Base-by-base conservation (phyloP, 2,329 filamentous ascomycete species). In the Calonectria leucothoes region DNA sequence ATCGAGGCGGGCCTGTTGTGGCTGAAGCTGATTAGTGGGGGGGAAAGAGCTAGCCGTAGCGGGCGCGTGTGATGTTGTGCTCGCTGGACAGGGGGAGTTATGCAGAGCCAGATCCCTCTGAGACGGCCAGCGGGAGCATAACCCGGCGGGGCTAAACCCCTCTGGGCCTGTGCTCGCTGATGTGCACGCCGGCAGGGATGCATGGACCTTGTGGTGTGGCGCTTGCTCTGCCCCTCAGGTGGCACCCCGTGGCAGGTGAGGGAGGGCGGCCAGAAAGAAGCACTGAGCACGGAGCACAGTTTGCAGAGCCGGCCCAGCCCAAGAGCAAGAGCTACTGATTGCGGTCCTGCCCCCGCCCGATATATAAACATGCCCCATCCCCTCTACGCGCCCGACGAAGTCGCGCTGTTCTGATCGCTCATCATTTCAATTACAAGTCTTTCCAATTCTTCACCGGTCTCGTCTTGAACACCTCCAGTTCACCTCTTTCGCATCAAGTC, bases 351-450 rank as follows among this genome's bases (percentile, higher is more conserved):
- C 85, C 86, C 87, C 86, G 88, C 88, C 88, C 86, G 85, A 86
- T 87, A 91, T 91, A 91, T 91, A 91, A 91, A 90, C 87, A 89
- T 84, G 83, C 84, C 86, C 87, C 83, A 71, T 83, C 83, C 86
- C 86, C 86, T 84, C 87, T 85, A 82, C 88, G 88, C 88, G 87
- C 87, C 87, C 88, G 86, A 85, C 86, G 83, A 82, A 82, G 84
- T 84, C 82, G 75, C 76, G 72, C 65, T 77, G 70, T 69, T 77
- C 84, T 82, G 82, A 82, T 84, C 85, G 83, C 82, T 83, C 39
- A 72, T 45, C 73, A 75, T 72, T 74, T 76, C 75, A 78, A 77
- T 75, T 78, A 77, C 72, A 77, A 77, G 75, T 66, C 74, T 82
- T 65, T 55, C 67, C 45, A 72, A 69, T 55, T 63, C 23, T 77